These are phyloP conservation scores for Pseudozyma pruni DNA, from an alignment of 1,284 basidiomycete genomes.

Conservation along the genomic window DNA sequence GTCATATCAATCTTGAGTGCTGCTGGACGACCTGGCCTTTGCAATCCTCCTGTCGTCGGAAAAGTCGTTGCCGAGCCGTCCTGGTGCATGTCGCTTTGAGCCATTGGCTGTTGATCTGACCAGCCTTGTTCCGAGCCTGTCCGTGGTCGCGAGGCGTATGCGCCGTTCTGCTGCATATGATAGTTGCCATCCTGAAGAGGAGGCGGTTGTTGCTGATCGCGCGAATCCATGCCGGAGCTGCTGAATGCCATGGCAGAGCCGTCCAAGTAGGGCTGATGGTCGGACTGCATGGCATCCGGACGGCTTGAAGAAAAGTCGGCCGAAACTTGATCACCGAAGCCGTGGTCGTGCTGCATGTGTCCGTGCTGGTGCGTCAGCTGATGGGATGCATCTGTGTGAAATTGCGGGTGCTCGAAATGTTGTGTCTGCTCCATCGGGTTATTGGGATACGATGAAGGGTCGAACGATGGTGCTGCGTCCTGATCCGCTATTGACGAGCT, in stretches of 20 bases:
- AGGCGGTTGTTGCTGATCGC: background rate
- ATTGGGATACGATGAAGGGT: constrained; percentile 10
- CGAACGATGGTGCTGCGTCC: constrained; percentile 17
- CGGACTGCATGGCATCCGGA: constrained; percentile 1
- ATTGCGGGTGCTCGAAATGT: background rate
- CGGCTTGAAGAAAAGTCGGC: constrained; percentile 1
- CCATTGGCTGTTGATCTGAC: constrained; percentile 10
- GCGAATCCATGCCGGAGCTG: constrained; percentile 6
- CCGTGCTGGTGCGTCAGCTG: background rate
- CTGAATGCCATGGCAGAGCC: constrained; percentile 5
- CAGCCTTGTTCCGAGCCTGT: constrained; percentile 35
- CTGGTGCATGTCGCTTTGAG: constrained; percentile 1
- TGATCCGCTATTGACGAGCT: constrained; percentile 4
- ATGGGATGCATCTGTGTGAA: constrained; percentile 3
- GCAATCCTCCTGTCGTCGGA: constrained; percentile 10
- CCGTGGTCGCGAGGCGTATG: constrained; percentile 19
- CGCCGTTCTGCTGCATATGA: constrained; percentile 9
- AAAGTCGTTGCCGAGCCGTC: constrained; percentile 1
- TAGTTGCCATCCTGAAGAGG: constrained; percentile 2
- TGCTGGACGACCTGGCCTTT: constrained; percentile 29
- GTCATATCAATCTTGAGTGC: constrained; percentile 43
- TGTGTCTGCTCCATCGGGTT: constrained; percentile 12
- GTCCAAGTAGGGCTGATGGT: constrained; percentile 13
- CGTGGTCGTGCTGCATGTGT: constrained; percentile 1
- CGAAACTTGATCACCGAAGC: background rate